phyloP scores from a whole-genome alignment of 495 filamentous ascomycete genomes.

The Friedmanniomyces simplex region DNA sequence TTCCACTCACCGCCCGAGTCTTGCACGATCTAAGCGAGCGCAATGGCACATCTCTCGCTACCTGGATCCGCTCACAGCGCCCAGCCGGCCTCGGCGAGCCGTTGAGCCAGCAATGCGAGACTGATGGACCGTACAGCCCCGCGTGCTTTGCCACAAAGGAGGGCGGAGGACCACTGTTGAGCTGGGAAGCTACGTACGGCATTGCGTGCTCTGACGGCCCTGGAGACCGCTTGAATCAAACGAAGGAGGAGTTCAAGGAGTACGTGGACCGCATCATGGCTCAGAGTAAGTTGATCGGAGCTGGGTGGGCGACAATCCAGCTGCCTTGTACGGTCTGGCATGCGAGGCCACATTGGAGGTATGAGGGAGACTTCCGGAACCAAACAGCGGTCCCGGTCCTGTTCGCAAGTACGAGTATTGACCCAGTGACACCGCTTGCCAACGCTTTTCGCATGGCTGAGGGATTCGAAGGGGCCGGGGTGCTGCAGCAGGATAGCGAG shows the following conservation, averaged over 20 bases:
- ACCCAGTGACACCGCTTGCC: slow-evolving; percentile 45
- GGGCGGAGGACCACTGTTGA: background rate
- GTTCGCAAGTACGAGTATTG: slow-evolving; percentile 35
- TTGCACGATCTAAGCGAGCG: slow-evolving; percentile 45
- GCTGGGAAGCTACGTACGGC: slow-evolving; percentile 39
- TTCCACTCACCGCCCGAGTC: slow-evolving; percentile 44
- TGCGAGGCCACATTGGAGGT: slow-evolving; percentile 49
- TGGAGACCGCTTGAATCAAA: slow-evolving; percentile 30
- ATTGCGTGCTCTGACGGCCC: slow-evolving; percentile 56
- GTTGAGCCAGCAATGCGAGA: slow-evolving; percentile 8
- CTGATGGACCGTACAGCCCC: slow-evolving; percentile 10
- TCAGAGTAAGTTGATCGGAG: slow-evolving; percentile 44
- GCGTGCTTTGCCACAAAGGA: background rate
- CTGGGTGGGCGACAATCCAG: slow-evolving; percentile 47
- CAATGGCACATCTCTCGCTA: slow-evolving; percentile 33
- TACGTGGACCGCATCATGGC: slow-evolving; percentile 38
- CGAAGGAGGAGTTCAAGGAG: slow-evolving; percentile 36
- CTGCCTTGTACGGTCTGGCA: slow-evolving; percentile 49
- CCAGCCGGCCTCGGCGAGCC: slow-evolving; percentile 38
- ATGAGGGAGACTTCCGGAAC: slow-evolving; percentile 36
- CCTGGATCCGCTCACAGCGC: background rate
- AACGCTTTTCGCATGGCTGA: slow-evolving; percentile 24
- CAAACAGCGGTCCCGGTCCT: slow-evolving; percentile 45
- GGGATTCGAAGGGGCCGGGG: slow-evolving; percentile 40
- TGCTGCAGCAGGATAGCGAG: slow-evolving; percentile 44